These are phyloP conservation scores for Anethum foeniculum DNA, from an alignment of 140 eudicot genomes.

Conservation along the genomic window DNA sequence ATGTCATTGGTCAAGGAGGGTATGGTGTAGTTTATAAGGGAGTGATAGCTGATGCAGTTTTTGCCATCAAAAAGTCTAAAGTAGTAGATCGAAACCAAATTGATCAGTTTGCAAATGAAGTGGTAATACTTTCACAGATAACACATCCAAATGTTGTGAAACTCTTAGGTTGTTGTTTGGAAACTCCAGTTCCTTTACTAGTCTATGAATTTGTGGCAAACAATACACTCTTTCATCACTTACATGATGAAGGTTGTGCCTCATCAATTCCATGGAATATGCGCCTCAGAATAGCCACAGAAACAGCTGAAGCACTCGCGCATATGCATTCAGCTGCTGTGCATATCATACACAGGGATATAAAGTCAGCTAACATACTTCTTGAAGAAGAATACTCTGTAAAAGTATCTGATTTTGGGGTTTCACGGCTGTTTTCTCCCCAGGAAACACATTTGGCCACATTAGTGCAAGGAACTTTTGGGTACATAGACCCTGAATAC, in stretches of 20 bases:
- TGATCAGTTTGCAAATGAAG: conserved; percentile 45
- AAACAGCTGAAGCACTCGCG: not conserved
- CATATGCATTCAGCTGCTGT: not conserved
- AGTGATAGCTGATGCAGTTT: conserved; percentile 8
- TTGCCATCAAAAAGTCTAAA: conserved; percentile 34
- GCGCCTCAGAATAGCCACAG: not conserved
- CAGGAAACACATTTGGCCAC: conserved; percentile 20
- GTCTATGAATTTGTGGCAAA: conserved; percentile 37
- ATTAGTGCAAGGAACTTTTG: conserved; percentile 41
- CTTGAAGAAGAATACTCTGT: not conserved
- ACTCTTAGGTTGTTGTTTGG: conserved; percentile 38
- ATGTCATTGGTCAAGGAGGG: conserved; percentile 37
- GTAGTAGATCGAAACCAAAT: conserved; percentile 28
- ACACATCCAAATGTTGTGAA: conserved; percentile 35
- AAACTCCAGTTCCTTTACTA: conserved; percentile 34
- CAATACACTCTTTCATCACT: conserved; percentile 32
- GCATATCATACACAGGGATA: conserved; percentile 3
- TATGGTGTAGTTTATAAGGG: conserved; percentile 38
- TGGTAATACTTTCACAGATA: conserved; percentile 34
- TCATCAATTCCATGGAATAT: conserved; percentile 11
- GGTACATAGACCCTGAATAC: conserved; percentile 59
- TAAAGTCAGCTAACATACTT: not conserved
- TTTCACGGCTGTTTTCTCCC: conserved; percentile 5
- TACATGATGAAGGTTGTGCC: conserved; percentile 13
- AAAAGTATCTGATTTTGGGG: conserved; percentile 1